These are phyloP conservation scores for Cutaneotrichosporon sp. DNA, from an alignment of 1,284 basidiomycete genomes.

Conservation along the genomic window DNA sequence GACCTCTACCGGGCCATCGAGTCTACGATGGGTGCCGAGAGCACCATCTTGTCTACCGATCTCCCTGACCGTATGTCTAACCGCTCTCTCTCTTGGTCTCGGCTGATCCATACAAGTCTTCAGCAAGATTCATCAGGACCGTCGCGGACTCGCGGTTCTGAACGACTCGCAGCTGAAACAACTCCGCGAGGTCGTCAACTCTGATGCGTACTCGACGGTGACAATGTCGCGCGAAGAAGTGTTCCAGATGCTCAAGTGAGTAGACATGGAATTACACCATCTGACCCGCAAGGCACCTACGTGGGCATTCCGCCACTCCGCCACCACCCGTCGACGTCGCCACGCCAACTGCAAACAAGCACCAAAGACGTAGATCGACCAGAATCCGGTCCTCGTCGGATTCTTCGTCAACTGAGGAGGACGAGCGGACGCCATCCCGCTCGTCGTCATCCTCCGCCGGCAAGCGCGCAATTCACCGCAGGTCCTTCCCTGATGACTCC, in stretches of 20 bases:
- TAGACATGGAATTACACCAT: neutral
- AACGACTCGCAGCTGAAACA: neutral
- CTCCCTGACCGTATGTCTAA: slow-evolving; percentile 7
- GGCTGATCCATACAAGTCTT: neutral
- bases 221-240: slow-evolving; percentile 11
- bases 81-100: neutral
- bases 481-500: neutral
- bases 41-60: neutral
- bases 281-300: neutral
- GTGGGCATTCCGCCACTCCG: neutral
- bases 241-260: slow-evolving; percentile 14
- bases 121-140: neutral
- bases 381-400: slow-evolving; percentile 47
- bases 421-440: slow-evolving; percentile 20
- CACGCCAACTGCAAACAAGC: slow-evolving; percentile 3
- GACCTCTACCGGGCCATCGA: slow-evolving; percentile 2
- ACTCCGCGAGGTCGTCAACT: neutral
- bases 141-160: neutral
- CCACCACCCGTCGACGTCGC: neutral
- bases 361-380: slow-evolving; percentile 36
- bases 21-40: neutral
- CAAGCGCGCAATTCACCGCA: slow-evolving; percentile 3
- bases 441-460: slow-evolving; percentile 1
- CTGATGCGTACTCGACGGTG: neutral
- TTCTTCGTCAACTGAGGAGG: slow-evolving; percentile 37